Evolutionary conservation across 768 basidiomycete genomes (phyloP).

Genomic region (Mycena belliarum): DNA sequence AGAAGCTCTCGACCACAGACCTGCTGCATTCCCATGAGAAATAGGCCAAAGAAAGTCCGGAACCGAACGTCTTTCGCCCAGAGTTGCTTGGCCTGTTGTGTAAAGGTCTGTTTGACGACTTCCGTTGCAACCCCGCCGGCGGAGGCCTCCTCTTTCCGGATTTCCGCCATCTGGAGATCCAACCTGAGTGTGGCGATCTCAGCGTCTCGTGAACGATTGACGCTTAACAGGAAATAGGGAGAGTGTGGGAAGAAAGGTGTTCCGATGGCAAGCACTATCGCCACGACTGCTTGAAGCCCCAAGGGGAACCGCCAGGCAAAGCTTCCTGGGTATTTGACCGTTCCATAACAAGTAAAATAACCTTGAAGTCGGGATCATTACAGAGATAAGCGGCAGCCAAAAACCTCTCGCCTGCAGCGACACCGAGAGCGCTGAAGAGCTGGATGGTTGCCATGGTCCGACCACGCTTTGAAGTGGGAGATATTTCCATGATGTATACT

Average conservation of each 20-base stretch:
- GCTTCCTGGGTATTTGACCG: conserved; percentile 29
- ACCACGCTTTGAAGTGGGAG: conserved; percentile 43
- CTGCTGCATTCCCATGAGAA: conserved; percentile 47
- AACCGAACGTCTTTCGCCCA: conserved; percentile 29
- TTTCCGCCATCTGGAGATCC: conserved; percentile 32
- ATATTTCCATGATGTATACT: conserved; percentile 36
- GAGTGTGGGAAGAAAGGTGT: conserved; percentile 38
- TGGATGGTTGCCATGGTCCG: conserved; percentile 42
- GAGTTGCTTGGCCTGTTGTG: conserved; percentile 25
- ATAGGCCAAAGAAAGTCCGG: conserved; percentile 41
- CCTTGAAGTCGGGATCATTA: conserved; percentile 22
- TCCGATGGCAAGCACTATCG: conserved; percentile 30
- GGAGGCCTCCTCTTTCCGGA: conserved; percentile 17
- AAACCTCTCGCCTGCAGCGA: conserved; percentile 33
- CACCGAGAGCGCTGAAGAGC: conserved; percentile 44
- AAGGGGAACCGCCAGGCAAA: conserved; percentile 42
- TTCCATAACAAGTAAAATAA: conserved; percentile 41
- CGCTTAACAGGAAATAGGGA: conserved; percentile 41
- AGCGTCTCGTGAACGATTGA: conserved; percentile 36
- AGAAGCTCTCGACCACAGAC: conserved; percentile 21
- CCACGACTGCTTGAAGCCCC: conserved; percentile 33
- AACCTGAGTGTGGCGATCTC: conserved; percentile 26
- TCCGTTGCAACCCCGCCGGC: background rate
- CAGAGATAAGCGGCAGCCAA: background rate
- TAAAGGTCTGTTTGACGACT: conserved; percentile 4